phyloP scores from a whole-genome alignment of 129 eudicot species.

The Chrysanthemum seticuspe region DNA sequence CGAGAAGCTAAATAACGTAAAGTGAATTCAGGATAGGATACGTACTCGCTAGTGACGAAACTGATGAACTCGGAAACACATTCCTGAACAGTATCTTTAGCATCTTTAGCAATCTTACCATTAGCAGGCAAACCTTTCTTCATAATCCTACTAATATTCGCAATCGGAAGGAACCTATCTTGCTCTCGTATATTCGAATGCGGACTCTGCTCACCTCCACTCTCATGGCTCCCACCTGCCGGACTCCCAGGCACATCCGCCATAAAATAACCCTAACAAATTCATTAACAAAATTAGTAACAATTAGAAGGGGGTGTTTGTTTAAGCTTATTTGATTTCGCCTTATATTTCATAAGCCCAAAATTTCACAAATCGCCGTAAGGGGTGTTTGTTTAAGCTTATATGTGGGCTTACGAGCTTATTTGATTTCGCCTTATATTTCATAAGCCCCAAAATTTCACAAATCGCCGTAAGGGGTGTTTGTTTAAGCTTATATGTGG shows the following conservation, averaged over 20 bases:
- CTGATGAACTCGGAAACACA: conserved; percentile 76
- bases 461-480: no score
- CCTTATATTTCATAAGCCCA: no score
- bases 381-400: no score
- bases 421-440: no score
- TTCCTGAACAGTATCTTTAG: conserved; percentile 69
- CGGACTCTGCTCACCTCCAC: conserved; percentile 69
- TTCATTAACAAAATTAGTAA: no score
- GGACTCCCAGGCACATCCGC: conserved; percentile 57
- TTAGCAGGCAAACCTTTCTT: conserved; percentile 65
- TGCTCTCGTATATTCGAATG: conserved; percentile 56
- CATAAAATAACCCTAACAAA: conserved; percentile 39
- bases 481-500: no score
- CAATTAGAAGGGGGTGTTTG: no score
- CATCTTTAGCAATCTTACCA: conserved; percentile 69
- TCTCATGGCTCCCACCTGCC: conserved; percentile 56
- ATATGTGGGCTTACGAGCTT: no score
- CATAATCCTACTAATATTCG: conserved; percentile 70
- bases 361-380: no score
- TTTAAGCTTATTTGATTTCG: no score
- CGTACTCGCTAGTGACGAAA: conserved; percentile 69
- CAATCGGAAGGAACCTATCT: conserved; percentile 61
- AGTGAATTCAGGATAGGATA: neutral
- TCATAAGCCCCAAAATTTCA: no score
- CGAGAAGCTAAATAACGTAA: no score